Evolutionary conservation across 1,139 yeast species (phyloP).

Genomic region (Candida frijolesensis): DNA sequence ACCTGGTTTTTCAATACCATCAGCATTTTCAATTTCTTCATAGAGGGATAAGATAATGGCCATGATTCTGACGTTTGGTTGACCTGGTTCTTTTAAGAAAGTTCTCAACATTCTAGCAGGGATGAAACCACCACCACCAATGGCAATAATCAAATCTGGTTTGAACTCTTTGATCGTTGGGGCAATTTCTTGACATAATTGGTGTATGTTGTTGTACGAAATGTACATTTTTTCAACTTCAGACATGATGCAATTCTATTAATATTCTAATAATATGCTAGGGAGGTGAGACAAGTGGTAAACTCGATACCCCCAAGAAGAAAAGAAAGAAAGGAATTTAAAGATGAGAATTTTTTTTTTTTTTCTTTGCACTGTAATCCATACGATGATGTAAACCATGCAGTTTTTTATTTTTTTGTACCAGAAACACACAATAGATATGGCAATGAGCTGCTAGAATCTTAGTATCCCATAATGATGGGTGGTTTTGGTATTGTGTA

Average conservation of each 20-base stretch:
- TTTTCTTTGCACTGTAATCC: background rate
- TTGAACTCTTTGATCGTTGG: conserved; percentile 66
- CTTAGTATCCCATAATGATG: background rate
- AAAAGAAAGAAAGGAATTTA: conserved; percentile 8
- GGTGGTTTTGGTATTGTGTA: background rate
- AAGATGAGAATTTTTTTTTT: conserved; percentile 1
- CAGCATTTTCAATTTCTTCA: conserved; percentile 70
- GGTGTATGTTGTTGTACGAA: conserved; percentile 90
- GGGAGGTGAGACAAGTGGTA: conserved; percentile 4
- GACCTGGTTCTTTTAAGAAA: conserved; percentile 81
- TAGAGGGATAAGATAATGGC: conserved; percentile 90
- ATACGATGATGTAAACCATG: background rate
- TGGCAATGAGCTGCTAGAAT: background rate
- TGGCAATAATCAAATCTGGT: conserved; percentile 89
- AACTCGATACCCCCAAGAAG: conserved; percentile 15
- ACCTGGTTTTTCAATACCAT: conserved; percentile 61
- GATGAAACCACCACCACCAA: conserved; percentile 93
- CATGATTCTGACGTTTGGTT: conserved; percentile 88
- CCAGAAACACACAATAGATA: background rate
- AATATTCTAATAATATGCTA: background rate
- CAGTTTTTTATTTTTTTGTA: background rate
- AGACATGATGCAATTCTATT: conserved; percentile 24
- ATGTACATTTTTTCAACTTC: conserved; percentile 68
- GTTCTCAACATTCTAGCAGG: conserved; percentile 95
- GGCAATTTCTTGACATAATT: conserved; percentile 87